These are phyloP conservation scores for Coniophora puteana DNA, from an alignment of 1,284 basidiomycete genomes.

Conservation along the genomic window DNA sequence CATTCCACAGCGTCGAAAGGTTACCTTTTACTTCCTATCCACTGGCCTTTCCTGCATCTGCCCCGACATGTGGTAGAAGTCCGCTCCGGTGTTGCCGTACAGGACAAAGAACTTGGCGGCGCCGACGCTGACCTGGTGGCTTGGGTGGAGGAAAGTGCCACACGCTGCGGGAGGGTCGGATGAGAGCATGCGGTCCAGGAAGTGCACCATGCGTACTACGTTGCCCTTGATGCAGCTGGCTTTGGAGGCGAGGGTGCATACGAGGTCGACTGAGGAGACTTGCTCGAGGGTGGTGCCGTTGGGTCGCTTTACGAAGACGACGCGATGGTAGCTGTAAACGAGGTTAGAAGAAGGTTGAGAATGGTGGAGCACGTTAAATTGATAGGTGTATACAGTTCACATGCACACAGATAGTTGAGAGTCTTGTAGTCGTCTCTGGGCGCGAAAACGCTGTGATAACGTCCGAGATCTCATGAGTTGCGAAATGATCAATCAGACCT, in stretches of 20 bases:
- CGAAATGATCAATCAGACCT: background rate
- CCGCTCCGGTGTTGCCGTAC: slow-evolving; percentile 59
- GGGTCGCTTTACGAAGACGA: slow-evolving; percentile 18
- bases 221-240: slow-evolving; percentile 40
- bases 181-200: slow-evolving; percentile 41
- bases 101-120: slow-evolving; percentile 48
- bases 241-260: slow-evolving; percentile 42
- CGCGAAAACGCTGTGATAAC: slow-evolving; percentile 38
- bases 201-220: slow-evolving; percentile 45
- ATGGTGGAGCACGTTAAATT: background rate
- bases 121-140: slow-evolving; percentile 17
- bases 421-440: slow-evolving; percentile 34
- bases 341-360: background rate
- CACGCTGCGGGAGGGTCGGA: slow-evolving; percentile 31
- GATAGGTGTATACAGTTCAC: slow-evolving; percentile 42
- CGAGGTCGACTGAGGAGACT: slow-evolving; percentile 34
- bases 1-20: slow-evolving; percentile 42
- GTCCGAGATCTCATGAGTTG: background rate
- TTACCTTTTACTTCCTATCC: slow-evolving; percentile 48
- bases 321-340: slow-evolving; percentile 21
- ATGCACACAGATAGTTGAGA: slow-evolving; percentile 39
- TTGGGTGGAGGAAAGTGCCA: slow-evolving; percentile 36
- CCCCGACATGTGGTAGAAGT: slow-evolving; percentile 50
- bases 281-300: slow-evolving; percentile 17
- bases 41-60: slow-evolving; percentile 26